Base-by-base conservation (phyloP, 108 stramenopile species). In the Seminavis robusta region DNA sequence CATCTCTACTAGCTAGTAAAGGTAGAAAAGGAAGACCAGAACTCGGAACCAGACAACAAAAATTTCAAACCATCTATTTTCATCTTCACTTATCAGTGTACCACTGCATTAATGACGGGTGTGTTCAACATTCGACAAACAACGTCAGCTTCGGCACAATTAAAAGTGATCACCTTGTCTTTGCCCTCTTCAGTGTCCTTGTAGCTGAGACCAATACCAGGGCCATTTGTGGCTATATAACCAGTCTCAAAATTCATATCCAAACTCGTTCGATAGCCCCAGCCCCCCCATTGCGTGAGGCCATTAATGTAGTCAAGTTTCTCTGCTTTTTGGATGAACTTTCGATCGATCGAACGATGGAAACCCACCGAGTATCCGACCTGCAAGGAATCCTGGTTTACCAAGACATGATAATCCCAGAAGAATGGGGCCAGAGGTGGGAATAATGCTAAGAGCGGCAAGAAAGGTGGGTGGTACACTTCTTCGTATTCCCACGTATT, bases 271-370 rank as follows among this genome's bases (percentile, higher is more conserved):
- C 54, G 54, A 33, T 56, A 46, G 16, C 63, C 63, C 63, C 63
- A 65, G n/a, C 63, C 63, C 28, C 44, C 46, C 63, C 63, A 65
- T 34, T 65, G 34, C 13, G 11, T 25, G 45, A 65, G 44, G 1
- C 52, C 52, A 38, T 46, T n/a, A 8, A 41, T 47, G 25, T 40
- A 36, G 1, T 56, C 55, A 23, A 65, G 21, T 24, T 31, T 43
- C 31, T 45, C 46, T 15, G 20, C 10, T 37, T 52, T 52, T 1
- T 1, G 2, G 29, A 30, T 25, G 7, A 47, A 17, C 4, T 17
- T 3, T n/a, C n/a, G n/a, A n/a, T n/a, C n/a, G n/a, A n/a, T n/a
- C n/a, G n/a, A n/a, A n/a, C n/a, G n/a, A n/a, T n/a, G n/a, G n/a
- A n/a, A n/a, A n/a, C n/a, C n/a, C 11, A 13, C 46, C 32, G 20